Conservation (phyloP, 441 rosid genomes). For the Populus trichocarpa region DNA sequence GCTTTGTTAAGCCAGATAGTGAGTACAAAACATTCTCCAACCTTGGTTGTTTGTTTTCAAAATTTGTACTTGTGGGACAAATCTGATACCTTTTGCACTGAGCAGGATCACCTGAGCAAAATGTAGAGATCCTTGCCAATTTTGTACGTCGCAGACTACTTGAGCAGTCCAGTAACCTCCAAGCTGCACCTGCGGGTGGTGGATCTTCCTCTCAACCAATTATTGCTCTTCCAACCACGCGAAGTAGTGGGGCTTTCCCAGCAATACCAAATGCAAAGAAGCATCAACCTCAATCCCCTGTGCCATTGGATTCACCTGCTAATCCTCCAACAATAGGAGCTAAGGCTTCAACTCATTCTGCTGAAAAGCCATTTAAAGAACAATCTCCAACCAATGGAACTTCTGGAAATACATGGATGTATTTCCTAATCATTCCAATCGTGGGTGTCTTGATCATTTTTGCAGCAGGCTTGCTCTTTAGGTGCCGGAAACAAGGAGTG, state of each 20-base stretch:
- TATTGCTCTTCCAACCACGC: constrained; percentile 37
- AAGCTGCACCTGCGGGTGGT: constrained; percentile 32
- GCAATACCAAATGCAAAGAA: constrained; percentile 42
- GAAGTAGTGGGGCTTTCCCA: constrained; percentile 64
- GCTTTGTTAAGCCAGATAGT: constrained; percentile 25
- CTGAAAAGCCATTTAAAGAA: constrained; percentile 19
- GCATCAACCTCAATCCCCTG: constrained; percentile 20
- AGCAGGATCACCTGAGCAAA: constrained; percentile 32
- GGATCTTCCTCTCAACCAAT: constrained; percentile 26
- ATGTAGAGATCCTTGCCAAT: constrained; percentile 26
- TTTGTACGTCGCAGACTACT: constrained; percentile 46
- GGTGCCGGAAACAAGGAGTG: constrained; percentile 52
- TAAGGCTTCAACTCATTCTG: constrained; percentile 3
- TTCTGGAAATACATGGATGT: constrained; percentile 41
- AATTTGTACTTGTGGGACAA: constrained; percentile 8
- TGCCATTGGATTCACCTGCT: constrained; percentile 12
- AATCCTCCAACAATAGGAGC: constrained; percentile 16
- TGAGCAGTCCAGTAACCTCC: constrained; percentile 46
- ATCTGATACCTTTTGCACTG: not conserved
- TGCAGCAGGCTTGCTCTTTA: constrained; percentile 28
- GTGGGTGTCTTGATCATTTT: constrained; percentile 30
- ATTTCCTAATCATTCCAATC: constrained; percentile 45
- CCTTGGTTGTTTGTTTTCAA: not conserved
- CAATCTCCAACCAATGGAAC: constrained; percentile 17
- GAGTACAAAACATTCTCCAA: constrained; percentile 20